Evolutionary conservation across 2,329 filamentous ascomycete species (phyloP).

Genomic region (Claviceps spartinae): DNA sequence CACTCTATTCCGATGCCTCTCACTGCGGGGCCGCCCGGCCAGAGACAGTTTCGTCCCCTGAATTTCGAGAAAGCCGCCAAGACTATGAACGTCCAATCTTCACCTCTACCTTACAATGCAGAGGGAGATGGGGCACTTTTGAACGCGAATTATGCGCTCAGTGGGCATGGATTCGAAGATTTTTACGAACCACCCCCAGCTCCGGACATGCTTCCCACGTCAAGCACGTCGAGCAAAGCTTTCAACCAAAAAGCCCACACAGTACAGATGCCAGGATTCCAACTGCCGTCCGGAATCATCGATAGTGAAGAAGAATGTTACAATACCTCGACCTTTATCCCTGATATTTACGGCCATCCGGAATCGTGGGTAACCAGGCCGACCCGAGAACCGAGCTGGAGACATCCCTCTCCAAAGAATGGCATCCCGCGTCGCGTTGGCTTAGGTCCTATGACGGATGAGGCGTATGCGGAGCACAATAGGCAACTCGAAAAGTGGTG

Average conservation of each 20-base stretch:
- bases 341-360: not conserved
- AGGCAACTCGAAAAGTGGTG: conserved; percentile 4
- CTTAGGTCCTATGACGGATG: conserved; percentile 11
- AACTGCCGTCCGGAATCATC: not conserved
- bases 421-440: conserved; percentile 7
- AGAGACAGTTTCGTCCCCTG: conserved; percentile 33
- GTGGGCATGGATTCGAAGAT: conserved; percentile 12
- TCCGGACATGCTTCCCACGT: not conserved
- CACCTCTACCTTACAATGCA: not conserved
- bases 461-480: conserved; percentile 9
- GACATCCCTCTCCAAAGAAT: not conserved
- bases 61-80: conserved; percentile 27
- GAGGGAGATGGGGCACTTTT: conserved; percentile 14
- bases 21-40: conserved; percentile 41
- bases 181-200: not conserved
- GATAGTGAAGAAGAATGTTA: not conserved
- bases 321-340: not conserved
- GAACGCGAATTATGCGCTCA: conserved; percentile 12
- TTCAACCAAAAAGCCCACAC: not conserved
- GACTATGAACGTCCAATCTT: conserved; percentile 10
- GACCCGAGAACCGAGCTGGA: not conserved
- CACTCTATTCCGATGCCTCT: conserved; percentile 35
- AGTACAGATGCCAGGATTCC: not conserved
- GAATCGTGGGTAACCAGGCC: not conserved
- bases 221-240: not conserved